These are phyloP conservation scores for Saccharum spontaneum DNA, from an alignment of 176 grass and related monocot genomes.

Conservation along the genomic window DNA sequence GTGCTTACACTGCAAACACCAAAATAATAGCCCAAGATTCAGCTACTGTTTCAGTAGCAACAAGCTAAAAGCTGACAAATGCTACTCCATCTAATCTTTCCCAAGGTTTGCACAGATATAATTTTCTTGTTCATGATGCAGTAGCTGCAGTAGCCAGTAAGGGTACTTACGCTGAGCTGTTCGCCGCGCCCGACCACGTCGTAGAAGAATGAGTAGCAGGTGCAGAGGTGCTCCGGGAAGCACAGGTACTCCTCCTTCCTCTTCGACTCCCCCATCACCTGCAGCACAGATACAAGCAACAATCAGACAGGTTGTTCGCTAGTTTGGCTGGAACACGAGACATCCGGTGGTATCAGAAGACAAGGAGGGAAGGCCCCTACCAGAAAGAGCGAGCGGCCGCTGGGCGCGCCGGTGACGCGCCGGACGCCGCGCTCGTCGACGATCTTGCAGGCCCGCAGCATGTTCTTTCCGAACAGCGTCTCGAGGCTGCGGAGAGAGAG, in stretches of 20 bases:
- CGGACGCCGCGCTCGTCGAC: constrained; percentile 81
- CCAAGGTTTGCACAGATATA: background rate
- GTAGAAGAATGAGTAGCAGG: constrained; percentile 96
- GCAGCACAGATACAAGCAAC: background rate
- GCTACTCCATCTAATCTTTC: background rate
- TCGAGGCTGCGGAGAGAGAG: constrained; percentile 58
- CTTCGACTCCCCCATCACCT: constrained; percentile 91
- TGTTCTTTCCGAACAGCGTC: constrained; percentile 90
- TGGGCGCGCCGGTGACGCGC: constrained; percentile 64
- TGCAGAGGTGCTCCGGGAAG: constrained; percentile 92
- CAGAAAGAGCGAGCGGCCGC: constrained; percentile 84
- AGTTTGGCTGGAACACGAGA: background rate
- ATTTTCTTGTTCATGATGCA: background rate
- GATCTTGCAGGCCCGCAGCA: constrained; percentile 82
- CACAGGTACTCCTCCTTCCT: constrained; percentile 96
- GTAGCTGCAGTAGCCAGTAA: background rate
- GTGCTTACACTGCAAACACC: constrained; percentile 70
- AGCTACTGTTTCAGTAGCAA: constrained; percentile 1
- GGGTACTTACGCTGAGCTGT: constrained; percentile 64
- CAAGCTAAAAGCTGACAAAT: background rate
- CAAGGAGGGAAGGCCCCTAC: constrained; percentile 18
- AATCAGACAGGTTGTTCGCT: background rate
- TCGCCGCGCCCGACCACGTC: constrained; percentile 80
- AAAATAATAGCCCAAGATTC: background rate
- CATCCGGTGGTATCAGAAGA: background rate